These are phyloP conservation scores for Nannochloropsis granulata DNA, from an alignment of 108 stramenopile species.

Conservation along the genomic window DNA sequence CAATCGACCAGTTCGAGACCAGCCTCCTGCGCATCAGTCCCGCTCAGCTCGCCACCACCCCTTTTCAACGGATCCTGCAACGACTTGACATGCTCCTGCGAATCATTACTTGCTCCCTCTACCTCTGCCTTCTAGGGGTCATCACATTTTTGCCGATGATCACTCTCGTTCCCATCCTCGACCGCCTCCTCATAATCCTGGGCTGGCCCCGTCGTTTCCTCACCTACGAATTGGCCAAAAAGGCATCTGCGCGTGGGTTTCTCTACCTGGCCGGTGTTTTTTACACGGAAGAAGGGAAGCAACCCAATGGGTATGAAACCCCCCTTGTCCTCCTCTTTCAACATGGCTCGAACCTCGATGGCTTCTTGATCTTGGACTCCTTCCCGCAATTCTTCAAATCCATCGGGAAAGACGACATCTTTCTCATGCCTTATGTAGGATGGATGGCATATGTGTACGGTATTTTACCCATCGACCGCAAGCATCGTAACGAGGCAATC, in stretches of 20 bases:
- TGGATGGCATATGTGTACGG: neutral
- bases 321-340: neutral
- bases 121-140: neutral
- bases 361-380: neutral
- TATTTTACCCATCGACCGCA: neutral
- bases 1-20: neutral
- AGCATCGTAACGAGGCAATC: neutral
- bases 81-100: neutral
- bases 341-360: neutral
- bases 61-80: neutral
- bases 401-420: neutral
- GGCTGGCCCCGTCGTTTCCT: neutral
- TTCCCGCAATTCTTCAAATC: neutral
- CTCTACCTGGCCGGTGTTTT: neutral
- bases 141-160: neutral
- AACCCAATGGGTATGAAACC: neutral
- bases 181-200: neutral
- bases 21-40: neutral
- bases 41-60: neutral
- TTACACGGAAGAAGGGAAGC: neutral
- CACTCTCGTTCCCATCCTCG: neutral
- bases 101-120: neutral
- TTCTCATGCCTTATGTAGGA: neutral
- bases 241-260: neutral
- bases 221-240: neutral